Evolutionary conservation across 2,329 filamentous ascomycete species (phyloP), one percentile per base, ranked within the genome.

Genomic region (Xylaria sp.): DNA sequence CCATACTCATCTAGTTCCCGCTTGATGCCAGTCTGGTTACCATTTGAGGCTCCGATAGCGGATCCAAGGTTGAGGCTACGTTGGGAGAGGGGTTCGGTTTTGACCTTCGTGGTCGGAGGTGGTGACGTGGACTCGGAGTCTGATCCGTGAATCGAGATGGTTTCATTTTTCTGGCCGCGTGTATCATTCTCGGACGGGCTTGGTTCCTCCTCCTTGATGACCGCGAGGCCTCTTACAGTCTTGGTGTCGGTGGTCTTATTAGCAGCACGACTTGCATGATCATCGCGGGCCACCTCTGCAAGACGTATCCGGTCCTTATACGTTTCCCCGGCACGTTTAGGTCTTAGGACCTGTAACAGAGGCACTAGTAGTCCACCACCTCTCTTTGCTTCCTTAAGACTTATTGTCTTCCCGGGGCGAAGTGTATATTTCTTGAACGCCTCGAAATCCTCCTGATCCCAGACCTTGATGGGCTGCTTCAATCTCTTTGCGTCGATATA

Each of bases 401-500:
- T 59, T 16, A 70, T 66, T 35, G 62, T 59, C 4, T 66, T 63
- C 0, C 37, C 51, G 9, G 53, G 46, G 3, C 51, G n/a, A 1
- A 70, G 54, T 1, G 65, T 63, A 50, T 70, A 70, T 3, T 3
- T 6, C 13, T 46, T 60, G 49, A 70, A 70, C 1, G 30, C 39
- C 0, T 59, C 46, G 52, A 67, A 70, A 37, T 64, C 51, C 1
- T 54, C 7, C 44, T 64, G 65, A 0, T 46, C 47, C 68, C 68
- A 70, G 19, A 69, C 62, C 19, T 65, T 57, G 19, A 70, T 54
- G n/a, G 57, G 55, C n/a, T 54, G 63, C 3, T 50, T 58, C 8
- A 13, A 37, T 6, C 68, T 65, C 50, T 59, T 64, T 2, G 66
- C 64, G 19, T 69, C 62, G 16, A 70, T 63, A 35, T 67, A 70